Evolutionary conservation across 352 stramenopile genomes (phyloP), one percentile per base, ranked within the genome.

Genomic region (Globisporangium canariense): DNA sequence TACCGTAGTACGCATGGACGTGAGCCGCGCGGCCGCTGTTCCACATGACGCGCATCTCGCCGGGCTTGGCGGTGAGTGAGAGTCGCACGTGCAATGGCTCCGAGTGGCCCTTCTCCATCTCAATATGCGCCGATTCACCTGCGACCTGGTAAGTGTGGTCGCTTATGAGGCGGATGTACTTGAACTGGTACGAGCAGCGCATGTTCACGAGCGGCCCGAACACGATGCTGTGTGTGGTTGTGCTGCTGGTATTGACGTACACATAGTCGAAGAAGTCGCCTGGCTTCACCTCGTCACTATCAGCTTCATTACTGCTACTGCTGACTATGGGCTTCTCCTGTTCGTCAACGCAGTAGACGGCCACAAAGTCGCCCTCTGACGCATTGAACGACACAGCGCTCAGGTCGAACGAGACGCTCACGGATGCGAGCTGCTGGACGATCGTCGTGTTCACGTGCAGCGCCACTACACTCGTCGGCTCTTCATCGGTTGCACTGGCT

Each of bases 1-100:
- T 62, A 18, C 76, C 72, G 45, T 77, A 87, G 16, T 64, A 56
- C 54, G 86, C 77, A 9, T 76, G 58, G 6, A 73, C 76, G 9
- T 64, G 59, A 2, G 65, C 46, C n/a, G 78, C 72, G 34, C 71
- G 63, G 32, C 55, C 77, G 54, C 76, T 87, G 18, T 76, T 77
- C 79, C 79, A 89, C 60, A 78, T 79, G 49, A 89, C 76, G 25
- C 77, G 67, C 70, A 89, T 85, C 59, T 86, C 68, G 32, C 68
- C 64, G 3, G 47, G 9, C 14, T 32, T 60, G 40, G 18, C 41
- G 7, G 64, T 69, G 41, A 69, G 55, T 20, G 64, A 57, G 49
- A 69, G 41, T 6, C 40, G 56, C 32, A 69, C 52, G 7, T 64
- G 76, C 28, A 60, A 30, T 20, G 79, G 79, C 70, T 89, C 66